Evolutionary conservation across 441 rosid genomes (phyloP), one percentile per base, ranked within the genome.

Genomic region (Aleurites moluccanus): DNA sequence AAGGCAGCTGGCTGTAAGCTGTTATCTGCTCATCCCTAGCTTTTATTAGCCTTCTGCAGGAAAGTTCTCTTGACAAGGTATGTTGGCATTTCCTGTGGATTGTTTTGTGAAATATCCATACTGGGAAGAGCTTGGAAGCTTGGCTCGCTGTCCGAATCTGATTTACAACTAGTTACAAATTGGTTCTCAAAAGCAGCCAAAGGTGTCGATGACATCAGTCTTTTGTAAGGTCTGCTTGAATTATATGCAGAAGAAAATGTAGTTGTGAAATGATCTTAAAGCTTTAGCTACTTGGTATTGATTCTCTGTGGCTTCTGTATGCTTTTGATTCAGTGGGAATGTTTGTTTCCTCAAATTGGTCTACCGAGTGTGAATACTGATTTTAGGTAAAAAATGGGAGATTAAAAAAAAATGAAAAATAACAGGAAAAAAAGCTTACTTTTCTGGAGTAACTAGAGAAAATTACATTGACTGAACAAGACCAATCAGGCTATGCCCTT

Each of bases 81-180:
- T 57, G 11, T 33, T 72, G 30, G 69, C 63, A 44, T 60, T 49
- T 15, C 14, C 6, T 52, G 42, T n/a, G 35, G 28, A 33, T n/a
- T 53, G 42, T 23, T 35, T 8, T 27, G 40, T 66, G 33, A 25
- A 53, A 38, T 2, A 15, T 69, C 49, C 38, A 64, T 53, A 18
- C 71, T 18, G n/a, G 45, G 65, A 60, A 45, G 75, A 53, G 56
- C 62, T n/a, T n/a, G n/a, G n/a, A n/a, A n/a, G n/a, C n/a, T 77
- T 21, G 15, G 56, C 53, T 53, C 10, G 18, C 38, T 63, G 13
- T 59, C 30, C 52, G 23, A 35, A 25, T 40, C 53, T 28, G 70
- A 21, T 70, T 60, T 66, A 42, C 38, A 63, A 33, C 35, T 13
- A 14, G 45, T 40, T 10, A 45, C 49, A 38, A 38, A 21, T 62